Evolutionary conservation across 2,329 filamentous ascomycete genomes (phyloP).

Genomic region (Coniosporium tulheliwenetii): DNA sequence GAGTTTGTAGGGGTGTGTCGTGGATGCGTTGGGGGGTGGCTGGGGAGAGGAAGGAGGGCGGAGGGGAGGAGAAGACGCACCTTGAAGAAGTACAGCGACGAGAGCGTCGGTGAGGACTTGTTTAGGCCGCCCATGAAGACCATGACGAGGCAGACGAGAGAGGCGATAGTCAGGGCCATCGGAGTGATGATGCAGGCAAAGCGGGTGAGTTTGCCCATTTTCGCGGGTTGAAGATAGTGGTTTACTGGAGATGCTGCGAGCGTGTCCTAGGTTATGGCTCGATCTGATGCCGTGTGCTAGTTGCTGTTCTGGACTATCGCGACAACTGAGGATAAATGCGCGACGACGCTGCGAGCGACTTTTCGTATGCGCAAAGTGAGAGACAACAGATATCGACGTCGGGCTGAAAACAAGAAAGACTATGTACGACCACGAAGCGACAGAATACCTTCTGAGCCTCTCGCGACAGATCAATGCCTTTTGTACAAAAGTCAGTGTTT

Average conservation of each 20-base stretch:
- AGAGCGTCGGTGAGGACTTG: constrained; percentile 28
- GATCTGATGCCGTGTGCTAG: background rate
- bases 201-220: constrained; percentile 59
- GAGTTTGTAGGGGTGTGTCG: background rate
- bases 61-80: constrained; percentile 13
- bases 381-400: too few species aligned
- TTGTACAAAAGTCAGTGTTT: too few species aligned
- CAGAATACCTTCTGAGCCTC: too few species aligned
- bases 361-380: too few species aligned
- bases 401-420: too few species aligned
- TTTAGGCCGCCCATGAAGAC: constrained; percentile 42
- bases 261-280: background rate
- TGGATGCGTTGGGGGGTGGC: background rate
- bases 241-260: too few species aligned
- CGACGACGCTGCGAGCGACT: too few species aligned
- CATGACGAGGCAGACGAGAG: constrained; percentile 51
- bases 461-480: too few species aligned
- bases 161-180: constrained; percentile 63
- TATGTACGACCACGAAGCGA: too few species aligned
- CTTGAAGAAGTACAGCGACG: constrained; percentile 40
- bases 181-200: constrained; percentile 79
- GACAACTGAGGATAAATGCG: too few species aligned
- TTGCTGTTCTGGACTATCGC: background rate
- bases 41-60: background rate
- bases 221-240: constrained; percentile 11